phyloP scores from a whole-genome alignment of 495 filamentous ascomycete species.

The Articulospora tetracladia region DNA sequence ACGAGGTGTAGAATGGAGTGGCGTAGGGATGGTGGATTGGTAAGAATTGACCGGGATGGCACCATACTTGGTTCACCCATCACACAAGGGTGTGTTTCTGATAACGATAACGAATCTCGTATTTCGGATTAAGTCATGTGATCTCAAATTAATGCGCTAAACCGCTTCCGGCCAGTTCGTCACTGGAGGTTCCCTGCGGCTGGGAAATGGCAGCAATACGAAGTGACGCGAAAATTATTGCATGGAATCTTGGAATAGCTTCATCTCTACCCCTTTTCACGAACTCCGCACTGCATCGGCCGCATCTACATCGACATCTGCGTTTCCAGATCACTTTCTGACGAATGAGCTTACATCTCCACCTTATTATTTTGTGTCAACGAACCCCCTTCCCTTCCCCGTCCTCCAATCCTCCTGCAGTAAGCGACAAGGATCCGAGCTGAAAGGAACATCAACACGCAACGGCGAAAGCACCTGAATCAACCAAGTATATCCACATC shows the following conservation, averaged over 20 bases:
- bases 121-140: no score
- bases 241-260: conserved; percentile 6
- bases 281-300: neutral
- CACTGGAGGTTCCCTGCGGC: neutral
- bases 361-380: no score
- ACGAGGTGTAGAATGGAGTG: neutral
- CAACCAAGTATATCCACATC: neutral
- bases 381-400: neutral
- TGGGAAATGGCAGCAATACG: neutral
- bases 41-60: no score
- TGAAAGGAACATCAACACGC: conserved; percentile 5
- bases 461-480: neutral
- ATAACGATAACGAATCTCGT: neutral
- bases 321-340: no score
- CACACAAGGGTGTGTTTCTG: neutral
- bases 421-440: conserved; percentile 6
- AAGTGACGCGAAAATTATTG: neutral
- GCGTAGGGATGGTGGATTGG: no score
- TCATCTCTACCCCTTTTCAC: conserved; percentile 11
- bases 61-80: neutral
- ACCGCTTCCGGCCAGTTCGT: neutral
- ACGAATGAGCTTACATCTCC: no score
- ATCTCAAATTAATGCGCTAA: neutral
- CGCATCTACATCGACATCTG: no score
- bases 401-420: neutral